phyloP scores from a whole-genome alignment of 2,329 filamentous ascomycete species.

The Epichloe scottii region DNA sequence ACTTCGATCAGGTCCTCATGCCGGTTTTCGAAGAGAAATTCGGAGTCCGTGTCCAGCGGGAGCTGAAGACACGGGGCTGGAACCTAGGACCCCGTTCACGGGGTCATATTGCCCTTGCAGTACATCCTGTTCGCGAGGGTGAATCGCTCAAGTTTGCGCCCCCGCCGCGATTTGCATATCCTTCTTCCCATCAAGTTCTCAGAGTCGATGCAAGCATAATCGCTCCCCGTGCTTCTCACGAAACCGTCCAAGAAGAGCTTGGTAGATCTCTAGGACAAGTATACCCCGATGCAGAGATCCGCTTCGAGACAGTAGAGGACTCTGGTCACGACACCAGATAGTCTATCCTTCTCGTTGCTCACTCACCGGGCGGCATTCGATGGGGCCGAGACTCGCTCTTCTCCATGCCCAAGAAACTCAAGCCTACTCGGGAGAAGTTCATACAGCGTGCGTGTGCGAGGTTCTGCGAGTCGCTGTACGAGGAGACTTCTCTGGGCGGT shows the following conservation, averaged over 20 bases:
- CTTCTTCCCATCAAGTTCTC: constrained; percentile 24
- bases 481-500: constrained; percentile 31
- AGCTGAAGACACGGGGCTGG: constrained; percentile 38
- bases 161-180: constrained; percentile 10
- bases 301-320: constrained; percentile 36
- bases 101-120: constrained; percentile 32
- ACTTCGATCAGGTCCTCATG: constrained; percentile 47
- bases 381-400: constrained; percentile 36
- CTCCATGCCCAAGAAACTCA: constrained; percentile 28
- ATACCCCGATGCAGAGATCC: constrained; percentile 31
- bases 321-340: constrained; percentile 37
- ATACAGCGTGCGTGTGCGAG: constrained; percentile 30
- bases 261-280: constrained; percentile 24
- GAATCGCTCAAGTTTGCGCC: constrained; percentile 24
- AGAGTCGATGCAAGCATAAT: constrained; percentile 39
- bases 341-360: constrained; percentile 45
- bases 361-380: constrained; percentile 29
- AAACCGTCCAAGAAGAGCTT: constrained; percentile 28
- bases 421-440: constrained; percentile 13
- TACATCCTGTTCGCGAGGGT: constrained; percentile 21
- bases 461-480: constrained; percentile 32
- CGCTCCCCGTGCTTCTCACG: constrained; percentile 31
- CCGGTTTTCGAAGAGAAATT: constrained; percentile 40
- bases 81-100: constrained; percentile 26
- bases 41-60: constrained; percentile 32